Conservation (phyloP, 495 filamentous ascomycete species). For the Lindgomyces ingoldianus region DNA sequence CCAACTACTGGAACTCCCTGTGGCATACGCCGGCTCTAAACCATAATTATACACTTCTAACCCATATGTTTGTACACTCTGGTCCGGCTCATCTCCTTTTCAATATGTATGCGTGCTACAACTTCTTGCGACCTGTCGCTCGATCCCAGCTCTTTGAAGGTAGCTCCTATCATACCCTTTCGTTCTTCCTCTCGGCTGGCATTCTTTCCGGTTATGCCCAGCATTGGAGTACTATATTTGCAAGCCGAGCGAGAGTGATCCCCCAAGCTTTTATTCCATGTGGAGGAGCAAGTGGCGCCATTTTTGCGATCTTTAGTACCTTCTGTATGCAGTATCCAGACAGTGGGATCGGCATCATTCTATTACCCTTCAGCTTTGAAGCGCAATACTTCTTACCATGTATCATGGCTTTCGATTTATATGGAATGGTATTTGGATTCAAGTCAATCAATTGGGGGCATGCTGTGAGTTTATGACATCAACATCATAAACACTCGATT, state of each 20-base stretch:
- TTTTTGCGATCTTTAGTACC: constrained; percentile 18
- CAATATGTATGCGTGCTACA: constrained; percentile 23
- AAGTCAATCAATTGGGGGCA: constrained; percentile 14
- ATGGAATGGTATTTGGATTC: constrained; percentile 10
- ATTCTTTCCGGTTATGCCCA: constrained; percentile 9
- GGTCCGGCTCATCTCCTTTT: constrained; percentile 10
- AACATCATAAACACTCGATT: background rate
- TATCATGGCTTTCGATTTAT: constrained; percentile 24
- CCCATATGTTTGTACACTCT: constrained; percentile 24
- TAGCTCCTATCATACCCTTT: constrained; percentile 6
- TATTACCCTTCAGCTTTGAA: constrained; percentile 13
- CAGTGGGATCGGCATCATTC: constrained; percentile 14
- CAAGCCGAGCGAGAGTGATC: background rate
- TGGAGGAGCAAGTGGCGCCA: constrained; percentile 30
- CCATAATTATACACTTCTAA: constrained; percentile 18
- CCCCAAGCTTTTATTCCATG: background rate
- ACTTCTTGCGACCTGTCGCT: constrained; percentile 15
- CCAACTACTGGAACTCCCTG: background rate
- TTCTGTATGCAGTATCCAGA: constrained; percentile 24
- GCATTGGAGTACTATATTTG: constrained; percentile 7
- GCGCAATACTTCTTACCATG: constrained; percentile 2
- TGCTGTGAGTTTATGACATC: constrained; percentile 9
- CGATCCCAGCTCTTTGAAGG: constrained; percentile 15
- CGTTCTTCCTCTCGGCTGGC: constrained; percentile 21
- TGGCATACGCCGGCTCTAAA: constrained; percentile 22